phyloP scores from a whole-genome alignment of 2,329 filamentous ascomycete genomes.

The Colletotrichum gloeosporioides region DNA sequence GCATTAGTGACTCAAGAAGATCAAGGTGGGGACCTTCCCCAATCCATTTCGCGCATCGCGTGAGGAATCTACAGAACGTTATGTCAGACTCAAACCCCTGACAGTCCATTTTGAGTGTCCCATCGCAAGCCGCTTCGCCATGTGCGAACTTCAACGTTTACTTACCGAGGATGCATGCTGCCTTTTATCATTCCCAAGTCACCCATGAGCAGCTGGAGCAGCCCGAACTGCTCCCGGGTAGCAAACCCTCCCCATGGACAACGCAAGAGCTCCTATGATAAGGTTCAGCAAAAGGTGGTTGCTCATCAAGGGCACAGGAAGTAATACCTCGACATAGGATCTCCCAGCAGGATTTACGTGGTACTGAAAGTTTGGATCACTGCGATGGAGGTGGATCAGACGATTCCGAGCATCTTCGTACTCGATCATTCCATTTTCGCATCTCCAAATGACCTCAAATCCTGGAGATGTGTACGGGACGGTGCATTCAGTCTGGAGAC shows the following conservation, averaged over 20 bases:
- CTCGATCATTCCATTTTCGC: rapidly evolving
- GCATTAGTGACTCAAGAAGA: not conserved
- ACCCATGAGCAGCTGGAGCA: not conserved
- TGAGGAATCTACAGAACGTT: not conserved
- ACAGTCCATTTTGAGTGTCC: not conserved
- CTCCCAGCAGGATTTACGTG: not conserved
- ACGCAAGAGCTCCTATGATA: rapidly evolving
- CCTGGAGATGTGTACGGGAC: not conserved
- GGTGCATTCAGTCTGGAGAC: not conserved
- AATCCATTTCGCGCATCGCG: not conserved
- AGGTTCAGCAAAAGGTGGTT: rapidly evolving
- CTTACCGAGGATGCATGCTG: not conserved
- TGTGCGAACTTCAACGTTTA: not conserved
- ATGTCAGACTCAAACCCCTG: not conserved
- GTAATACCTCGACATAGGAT: not conserved
- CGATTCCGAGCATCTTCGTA: not conserved
- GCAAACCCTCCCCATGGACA: not conserved
- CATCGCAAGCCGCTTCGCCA: rapidly evolving
- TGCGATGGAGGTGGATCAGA: not conserved
- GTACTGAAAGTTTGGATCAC: not conserved
- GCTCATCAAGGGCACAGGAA: not conserved
- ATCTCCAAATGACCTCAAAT: not conserved
- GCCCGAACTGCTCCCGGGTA: rapidly evolving
- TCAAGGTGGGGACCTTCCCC: not conserved
- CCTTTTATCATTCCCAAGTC: not conserved